Base-by-base conservation (phyloP, 208 protist species). In the Acanthamoeba rhysodes region DNA sequence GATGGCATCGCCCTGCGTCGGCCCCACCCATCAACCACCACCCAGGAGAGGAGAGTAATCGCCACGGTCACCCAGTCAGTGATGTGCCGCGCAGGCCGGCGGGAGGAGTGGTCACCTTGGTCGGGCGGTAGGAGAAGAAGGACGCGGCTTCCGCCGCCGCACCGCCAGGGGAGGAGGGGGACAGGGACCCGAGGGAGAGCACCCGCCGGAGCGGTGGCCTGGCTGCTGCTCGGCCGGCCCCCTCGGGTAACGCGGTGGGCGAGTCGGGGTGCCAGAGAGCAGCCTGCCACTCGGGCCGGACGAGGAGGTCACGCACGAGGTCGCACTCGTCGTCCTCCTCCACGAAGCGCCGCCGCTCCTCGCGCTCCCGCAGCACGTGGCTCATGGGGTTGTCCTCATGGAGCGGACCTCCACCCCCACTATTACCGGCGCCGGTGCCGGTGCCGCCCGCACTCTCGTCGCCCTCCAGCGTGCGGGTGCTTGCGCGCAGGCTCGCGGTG, bases 261-360 rank as follows among this genome's bases (percentile, higher is more conserved):
- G 29, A 18, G 16, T 16, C 34, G 8, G 74, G 74, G 37, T 82
- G 74, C 74, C 74, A 82, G 14, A 82, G 27, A n/a, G 74, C 29
- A 16, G 74, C 74, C 74, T 82, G 32, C 74, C 74, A 82, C 37
- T 82, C 74, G 74, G 74, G 74, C 8, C 74, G 74, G 8, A 82
- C 7, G 37, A 82, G 74, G 37, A 41, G 37, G 10, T 82, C 37
- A 18, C 20, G 34, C 14, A 82, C 8, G 45, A 82, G 74, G 41
- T 82, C 74, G 27, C 9, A 32, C 29, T 82, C 74, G 10, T 82
- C 74, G 9, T 82, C 74, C 18, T 53, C 74, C 45, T 41, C 74
- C 8, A 53, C 74, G 27, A 82, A 82, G 9, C 74, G 29, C 12
- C 74, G 74, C 7, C 74, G 74, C 41, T 82, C 74, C 41, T 82